Evolutionary conservation across 257 asterid species (phyloP).

Genomic region (Capsicum chinense): DNA sequence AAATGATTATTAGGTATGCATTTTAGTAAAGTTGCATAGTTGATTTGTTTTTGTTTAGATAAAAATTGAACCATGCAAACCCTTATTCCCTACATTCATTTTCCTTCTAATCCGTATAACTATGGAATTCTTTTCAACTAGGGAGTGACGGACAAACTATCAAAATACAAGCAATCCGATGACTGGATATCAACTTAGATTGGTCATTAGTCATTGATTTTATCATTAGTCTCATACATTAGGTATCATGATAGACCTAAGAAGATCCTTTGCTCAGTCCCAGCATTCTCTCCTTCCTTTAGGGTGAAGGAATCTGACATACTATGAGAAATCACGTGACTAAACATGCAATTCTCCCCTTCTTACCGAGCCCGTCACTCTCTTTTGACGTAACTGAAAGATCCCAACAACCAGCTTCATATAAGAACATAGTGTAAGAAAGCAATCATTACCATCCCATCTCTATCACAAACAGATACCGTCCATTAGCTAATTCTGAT

Average conservation of each 20-base stretch:
- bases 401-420: constrained; percentile 13
- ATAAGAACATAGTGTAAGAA: constrained; percentile 20
- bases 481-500: neutral
- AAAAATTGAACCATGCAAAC: neutral
- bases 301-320: constrained; percentile 16
- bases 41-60: neutral
- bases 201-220: neutral
- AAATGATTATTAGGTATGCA: neutral
- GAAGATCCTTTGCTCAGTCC: constrained; percentile 18
- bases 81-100: neutral
- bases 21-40: neutral
- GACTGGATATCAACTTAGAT: neutral
- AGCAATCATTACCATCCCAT: constrained; percentile 10
- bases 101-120: neutral
- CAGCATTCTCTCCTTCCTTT: constrained; percentile 16
- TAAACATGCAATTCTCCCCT: neutral
- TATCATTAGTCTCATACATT: constrained; percentile 1
- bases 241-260: neutral
- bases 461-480: constrained; percentile 6
- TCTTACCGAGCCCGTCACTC: neutral
- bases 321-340: neutral
- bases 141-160: neutral
- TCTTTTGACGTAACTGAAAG: neutral
- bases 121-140: neutral
- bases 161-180: constrained; percentile 18